Percentiles rank a stretch among this genome's conserved stretches.
Conservation (phyloP, 768 basidiomycete genomes). For the Pisolithus albus region DNA sequence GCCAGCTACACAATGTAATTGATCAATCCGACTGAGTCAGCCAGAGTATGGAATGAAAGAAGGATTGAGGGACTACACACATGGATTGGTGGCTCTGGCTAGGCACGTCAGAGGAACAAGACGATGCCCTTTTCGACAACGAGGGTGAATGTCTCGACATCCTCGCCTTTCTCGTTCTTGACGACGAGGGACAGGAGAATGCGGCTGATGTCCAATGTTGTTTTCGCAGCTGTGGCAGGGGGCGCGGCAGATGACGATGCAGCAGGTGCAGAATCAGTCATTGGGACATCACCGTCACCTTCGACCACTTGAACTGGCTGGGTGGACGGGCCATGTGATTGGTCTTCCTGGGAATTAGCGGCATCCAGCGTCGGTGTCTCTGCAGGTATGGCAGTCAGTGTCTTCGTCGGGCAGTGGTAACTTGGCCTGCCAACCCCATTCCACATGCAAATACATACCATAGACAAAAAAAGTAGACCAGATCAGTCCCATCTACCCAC, state of each 20-base stretch:
- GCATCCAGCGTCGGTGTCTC: not conserved
- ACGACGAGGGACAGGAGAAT: slow-evolving; percentile 64
- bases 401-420: slow-evolving; percentile 10
- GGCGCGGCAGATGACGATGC: slow-evolving; percentile 2
- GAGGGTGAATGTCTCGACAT: slow-evolving; percentile 60
- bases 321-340: too few relatives aligned
- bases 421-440: too few relatives aligned
- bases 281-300: not conserved
- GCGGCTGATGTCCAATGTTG: slow-evolving; percentile 62
- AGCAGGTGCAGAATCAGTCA: too few relatives aligned
- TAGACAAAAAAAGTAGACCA: not conserved
- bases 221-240: slow-evolving; percentile 3
- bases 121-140: slow-evolving; percentile 69
- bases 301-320: not conserved
- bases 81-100: slow-evolving; percentile 85
- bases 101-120: slow-evolving; percentile 74
- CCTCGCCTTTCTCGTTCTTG: slow-evolving; percentile 81
- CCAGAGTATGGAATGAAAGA: not conserved
- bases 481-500: slow-evolving; percentile 1
- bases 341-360: too few relatives aligned
- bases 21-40: too few relatives aligned
- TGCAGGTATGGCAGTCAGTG: not conserved
- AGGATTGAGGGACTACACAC: slow-evolving; percentile 41
- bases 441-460: too few relatives aligned
- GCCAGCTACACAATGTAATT: slow-evolving; percentile 28